Percentiles rank a stretch among this genome's conserved stretches.
Conservation (phyloP, 2,329 filamentous ascomycete genomes). For the Fonsecaea nubica region DNA sequence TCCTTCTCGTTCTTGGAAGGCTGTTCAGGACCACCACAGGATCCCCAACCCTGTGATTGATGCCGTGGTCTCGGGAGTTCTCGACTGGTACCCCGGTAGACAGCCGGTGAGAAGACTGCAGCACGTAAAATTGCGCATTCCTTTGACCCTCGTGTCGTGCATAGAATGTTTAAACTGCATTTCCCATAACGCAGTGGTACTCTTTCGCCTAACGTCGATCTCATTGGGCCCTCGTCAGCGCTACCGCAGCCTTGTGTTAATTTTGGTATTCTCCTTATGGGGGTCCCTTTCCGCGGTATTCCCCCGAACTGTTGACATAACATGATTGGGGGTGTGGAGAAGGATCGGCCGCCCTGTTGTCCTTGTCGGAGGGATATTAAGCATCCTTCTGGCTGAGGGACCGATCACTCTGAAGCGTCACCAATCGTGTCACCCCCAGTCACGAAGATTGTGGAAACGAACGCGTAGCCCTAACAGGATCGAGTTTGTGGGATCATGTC, state of each 20-base stretch:
- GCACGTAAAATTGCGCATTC: slow-evolving; percentile 11
- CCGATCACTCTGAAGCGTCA: not conserved
- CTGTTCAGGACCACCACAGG: not conserved
- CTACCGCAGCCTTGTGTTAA: slow-evolving; percentile 12
- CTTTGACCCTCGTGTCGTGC: slow-evolving; percentile 7
- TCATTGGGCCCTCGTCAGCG: slow-evolving; percentile 1
- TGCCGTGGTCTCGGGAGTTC: not conserved
- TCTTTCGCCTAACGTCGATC: not conserved
- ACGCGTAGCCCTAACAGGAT: not conserved
- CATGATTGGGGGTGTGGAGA: not conserved
- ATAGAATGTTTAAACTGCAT: not conserved
- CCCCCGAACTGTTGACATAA: slow-evolving; percentile 3
- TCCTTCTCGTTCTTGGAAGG: not conserved
- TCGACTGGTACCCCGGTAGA: not conserved
- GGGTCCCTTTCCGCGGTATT: slow-evolving; percentile 2
- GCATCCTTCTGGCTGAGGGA: not conserved
- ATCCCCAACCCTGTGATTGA: not conserved
- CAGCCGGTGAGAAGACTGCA: slow-evolving; percentile 7
- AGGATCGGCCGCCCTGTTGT: not conserved
- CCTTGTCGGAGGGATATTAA: not conserved
- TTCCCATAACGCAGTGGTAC: not conserved
- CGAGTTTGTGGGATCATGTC: not conserved
- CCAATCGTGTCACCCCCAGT: not conserved
- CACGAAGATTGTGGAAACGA: not conserved
- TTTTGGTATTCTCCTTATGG: not conserved